phyloP scores from a whole-genome alignment of 2,329 filamentous ascomycete species.

The Karstenula rhodostoma region DNA sequence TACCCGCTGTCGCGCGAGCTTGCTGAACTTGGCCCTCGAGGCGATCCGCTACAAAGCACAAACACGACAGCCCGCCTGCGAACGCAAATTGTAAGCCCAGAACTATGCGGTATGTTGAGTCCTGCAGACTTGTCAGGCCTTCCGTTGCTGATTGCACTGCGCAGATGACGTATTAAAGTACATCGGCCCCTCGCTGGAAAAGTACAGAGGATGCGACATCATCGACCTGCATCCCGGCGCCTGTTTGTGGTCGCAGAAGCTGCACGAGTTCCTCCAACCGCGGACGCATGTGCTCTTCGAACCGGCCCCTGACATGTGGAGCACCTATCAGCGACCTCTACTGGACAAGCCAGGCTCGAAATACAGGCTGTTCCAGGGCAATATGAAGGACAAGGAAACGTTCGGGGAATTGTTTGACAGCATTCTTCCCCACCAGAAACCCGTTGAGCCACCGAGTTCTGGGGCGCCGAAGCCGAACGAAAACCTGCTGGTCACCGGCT shows the following conservation, averaged over 20 bases:
- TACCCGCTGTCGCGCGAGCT: slow-evolving; percentile 7
- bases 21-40: background rate
- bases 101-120: slow-evolving; percentile 54
- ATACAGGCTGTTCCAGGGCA: slow-evolving; percentile 56
- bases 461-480: slow-evolving; percentile 67
- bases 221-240: slow-evolving; percentile 85
- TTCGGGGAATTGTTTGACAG: slow-evolving; percentile 63
- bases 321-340: slow-evolving; percentile 64
- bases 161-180: slow-evolving; percentile 75
- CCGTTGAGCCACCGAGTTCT: slow-evolving; percentile 48
- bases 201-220: slow-evolving; percentile 81
- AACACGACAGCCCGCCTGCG: slow-evolving; percentile 16
- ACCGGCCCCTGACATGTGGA: slow-evolving; percentile 67
- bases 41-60: background rate
- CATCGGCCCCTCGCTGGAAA: slow-evolving; percentile 71
- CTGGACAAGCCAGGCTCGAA: slow-evolving; percentile 50
- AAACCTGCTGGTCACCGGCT: slow-evolving; percentile 68
- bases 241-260: slow-evolving; percentile 78
- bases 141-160: slow-evolving; percentile 12
- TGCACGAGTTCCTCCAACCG: slow-evolving; percentile 78
- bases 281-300: slow-evolving; percentile 87
- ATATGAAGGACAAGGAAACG: slow-evolving; percentile 34
- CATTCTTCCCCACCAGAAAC: slow-evolving; percentile 64
- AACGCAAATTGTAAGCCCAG: slow-evolving; percentile 53
- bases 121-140: slow-evolving; percentile 3